Percentiles rank a stretch among this genome's conserved stretches.
These are phyloP conservation scores for Tulasnella sp. DNA, from an alignment of 768 basidiomycete species.

Conservation along the genomic window DNA sequence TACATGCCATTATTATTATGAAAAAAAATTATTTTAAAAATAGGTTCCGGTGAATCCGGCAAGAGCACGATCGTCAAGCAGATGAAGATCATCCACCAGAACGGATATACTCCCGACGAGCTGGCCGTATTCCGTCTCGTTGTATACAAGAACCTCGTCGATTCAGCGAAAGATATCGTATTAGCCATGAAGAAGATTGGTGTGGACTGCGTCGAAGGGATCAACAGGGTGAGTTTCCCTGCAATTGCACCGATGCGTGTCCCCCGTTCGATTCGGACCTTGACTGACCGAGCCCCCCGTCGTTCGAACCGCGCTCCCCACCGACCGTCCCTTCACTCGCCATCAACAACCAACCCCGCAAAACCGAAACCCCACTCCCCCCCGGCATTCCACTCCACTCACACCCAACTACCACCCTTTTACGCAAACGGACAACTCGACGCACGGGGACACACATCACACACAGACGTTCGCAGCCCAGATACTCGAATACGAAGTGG, in stretches of 20 bases:
- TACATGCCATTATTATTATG: neutral
- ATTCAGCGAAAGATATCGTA: constrained; percentile 81
- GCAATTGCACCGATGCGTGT: neutral
- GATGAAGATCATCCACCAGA: constrained; percentile 97
- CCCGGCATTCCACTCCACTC: too few species aligned
- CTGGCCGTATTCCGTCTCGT: constrained; percentile 69
- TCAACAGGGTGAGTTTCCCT: constrained; percentile 50
- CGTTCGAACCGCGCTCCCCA: constrained; percentile 35
- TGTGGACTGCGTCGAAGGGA: constrained; percentile 64
- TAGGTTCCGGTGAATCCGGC: constrained; percentile 91
- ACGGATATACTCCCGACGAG: constrained; percentile 78
- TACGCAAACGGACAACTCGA: constrained; percentile 9
- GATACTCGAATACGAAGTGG: constrained; percentile 45
- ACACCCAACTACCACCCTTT: too few species aligned
- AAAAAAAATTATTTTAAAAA: neutral
- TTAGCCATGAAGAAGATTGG: constrained; percentile 82
- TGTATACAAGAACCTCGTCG: constrained; percentile 82
- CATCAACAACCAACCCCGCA: too few species aligned
- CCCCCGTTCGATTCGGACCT: constrained; percentile 42
- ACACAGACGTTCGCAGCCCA: constrained; percentile 41
- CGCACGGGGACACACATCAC: too few species aligned
- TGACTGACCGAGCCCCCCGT: constrained; percentile 38
- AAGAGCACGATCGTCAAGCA: constrained; percentile 97
- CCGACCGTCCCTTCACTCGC: too few species aligned
- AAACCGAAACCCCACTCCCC: too few species aligned